These are phyloP conservation scores for Apium graveolens DNA, from an alignment of 129 eudicot species.

Conservation along the genomic window DNA sequence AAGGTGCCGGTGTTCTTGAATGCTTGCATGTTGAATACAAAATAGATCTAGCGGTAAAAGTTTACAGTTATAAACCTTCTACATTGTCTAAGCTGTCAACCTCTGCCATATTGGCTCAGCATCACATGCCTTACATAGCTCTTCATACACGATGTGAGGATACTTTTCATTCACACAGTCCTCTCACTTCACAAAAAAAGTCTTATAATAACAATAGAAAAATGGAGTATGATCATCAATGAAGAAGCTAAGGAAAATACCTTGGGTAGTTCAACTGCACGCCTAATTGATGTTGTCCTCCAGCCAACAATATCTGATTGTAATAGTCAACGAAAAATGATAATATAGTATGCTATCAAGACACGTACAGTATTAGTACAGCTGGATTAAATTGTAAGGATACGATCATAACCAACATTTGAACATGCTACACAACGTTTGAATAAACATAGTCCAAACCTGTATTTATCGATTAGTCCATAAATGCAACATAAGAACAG, in stretches of 20 bases:
- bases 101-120: constrained; percentile 19
- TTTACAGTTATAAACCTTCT: constrained; percentile 52
- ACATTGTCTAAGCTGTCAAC: constrained; percentile 31
- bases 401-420: constrained; percentile 88
- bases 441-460: constrained; percentile 70
- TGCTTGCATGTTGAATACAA: not conserved
- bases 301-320: constrained; percentile 84
- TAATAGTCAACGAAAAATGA: constrained; percentile 23
- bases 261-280: constrained; percentile 71
- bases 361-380: not conserved
- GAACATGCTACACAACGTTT: constrained; percentile 79
- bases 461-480: constrained; percentile 26
- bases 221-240: constrained; percentile 1
- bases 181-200: constrained; percentile 53
- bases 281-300: constrained; percentile 90
- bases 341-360: not conserved
- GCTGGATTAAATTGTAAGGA: constrained; percentile 29
- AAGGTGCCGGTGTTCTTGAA: not conserved
- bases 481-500: not conserved
- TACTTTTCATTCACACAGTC: constrained; percentile 63
- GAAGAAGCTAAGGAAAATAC: constrained; percentile 22
- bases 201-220: not conserved
- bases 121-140: constrained; percentile 68
- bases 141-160: constrained; percentile 94
- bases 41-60: not conserved